Conservation (phyloP, 2,329 filamentous ascomycete species). For the Fusarium burgessii region DNA sequence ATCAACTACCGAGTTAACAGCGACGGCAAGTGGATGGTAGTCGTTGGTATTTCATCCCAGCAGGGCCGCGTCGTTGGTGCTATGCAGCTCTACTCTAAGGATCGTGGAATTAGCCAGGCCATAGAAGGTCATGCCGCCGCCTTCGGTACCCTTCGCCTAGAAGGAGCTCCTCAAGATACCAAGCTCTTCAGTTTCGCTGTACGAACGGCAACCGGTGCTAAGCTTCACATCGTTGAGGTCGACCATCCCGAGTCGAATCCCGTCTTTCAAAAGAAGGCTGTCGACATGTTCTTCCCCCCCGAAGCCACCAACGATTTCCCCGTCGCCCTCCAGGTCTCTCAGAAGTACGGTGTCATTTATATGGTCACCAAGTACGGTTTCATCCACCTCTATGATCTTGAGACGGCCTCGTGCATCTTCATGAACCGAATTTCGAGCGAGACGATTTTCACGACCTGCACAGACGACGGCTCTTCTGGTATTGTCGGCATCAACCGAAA, state of each 20-base stretch:
- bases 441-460: slow-evolving; percentile 95
- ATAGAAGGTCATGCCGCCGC: slow-evolving; percentile 98
- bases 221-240: slow-evolving; percentile 97
- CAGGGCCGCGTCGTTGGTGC: slow-evolving; percentile 93
- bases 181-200: slow-evolving; percentile 98
- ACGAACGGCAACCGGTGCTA: slow-evolving; percentile 87
- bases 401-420: slow-evolving; percentile 95
- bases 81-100: slow-evolving; percentile 97
- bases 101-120: slow-evolving; percentile 95
- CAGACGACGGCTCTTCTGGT: slow-evolving; percentile 85
- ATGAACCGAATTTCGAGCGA: slow-evolving; percentile 99
- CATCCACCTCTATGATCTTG: slow-evolving; percentile 97
- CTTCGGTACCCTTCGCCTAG: slow-evolving; percentile 89
- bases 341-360: slow-evolving; percentile 96
- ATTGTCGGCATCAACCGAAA: slow-evolving; percentile 97
- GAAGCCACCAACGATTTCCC: slow-evolving; percentile 98
- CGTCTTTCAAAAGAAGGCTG: slow-evolving; percentile 91
- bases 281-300: slow-evolving; percentile 96
- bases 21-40: slow-evolving; percentile 98
- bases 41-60: slow-evolving; percentile 95
- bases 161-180: slow-evolving; percentile 89
- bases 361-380: slow-evolving; percentile 99
- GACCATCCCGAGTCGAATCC: slow-evolving; percentile 93
- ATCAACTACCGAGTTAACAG: slow-evolving; percentile 98
- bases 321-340: slow-evolving; percentile 95